Conservation (phyloP, 2,329 filamentous ascomycete species). For the Aspergillus versicolor region DNA sequence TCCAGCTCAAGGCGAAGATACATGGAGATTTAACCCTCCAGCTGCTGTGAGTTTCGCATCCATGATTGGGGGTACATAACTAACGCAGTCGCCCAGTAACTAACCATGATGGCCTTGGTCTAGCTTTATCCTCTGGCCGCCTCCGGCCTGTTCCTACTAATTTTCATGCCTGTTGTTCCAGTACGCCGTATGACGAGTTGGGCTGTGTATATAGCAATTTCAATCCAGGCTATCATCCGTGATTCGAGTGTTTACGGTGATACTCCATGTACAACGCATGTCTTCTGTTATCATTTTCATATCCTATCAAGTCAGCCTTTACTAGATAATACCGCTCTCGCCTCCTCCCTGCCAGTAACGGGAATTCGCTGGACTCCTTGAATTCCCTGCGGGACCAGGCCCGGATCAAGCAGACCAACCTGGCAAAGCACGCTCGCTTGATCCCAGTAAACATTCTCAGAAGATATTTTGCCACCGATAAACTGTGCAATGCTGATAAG, state of each 20-base stretch:
- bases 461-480: neutral
- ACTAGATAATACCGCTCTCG: neutral
- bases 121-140: too few relatives aligned
- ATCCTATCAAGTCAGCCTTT: neutral
- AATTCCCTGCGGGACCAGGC: neutral
- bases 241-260: neutral
- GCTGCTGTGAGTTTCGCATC: conserved; percentile 62
- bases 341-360: neutral
- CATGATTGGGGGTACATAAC: neutral
- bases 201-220: too few relatives aligned
- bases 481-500: conserved; percentile 1
- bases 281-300: neutral
- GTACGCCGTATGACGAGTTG: too few relatives aligned
- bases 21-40: conserved; percentile 79
- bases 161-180: too few relatives aligned
- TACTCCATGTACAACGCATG: neutral
- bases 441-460: conserved; percentile 9
- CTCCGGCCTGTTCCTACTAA: too few relatives aligned
- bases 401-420: conserved; percentile 3
- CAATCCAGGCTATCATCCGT: neutral
- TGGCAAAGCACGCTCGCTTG: conserved; percentile 9
- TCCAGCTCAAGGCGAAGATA: conserved; percentile 81
- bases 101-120: neutral
- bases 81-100: neutral
- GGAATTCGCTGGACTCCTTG: neutral